These are phyloP conservation scores for Phellopilus nigrolimitatus DNA, from an alignment of 1,284 basidiomycete species.

Conservation along the genomic window DNA sequence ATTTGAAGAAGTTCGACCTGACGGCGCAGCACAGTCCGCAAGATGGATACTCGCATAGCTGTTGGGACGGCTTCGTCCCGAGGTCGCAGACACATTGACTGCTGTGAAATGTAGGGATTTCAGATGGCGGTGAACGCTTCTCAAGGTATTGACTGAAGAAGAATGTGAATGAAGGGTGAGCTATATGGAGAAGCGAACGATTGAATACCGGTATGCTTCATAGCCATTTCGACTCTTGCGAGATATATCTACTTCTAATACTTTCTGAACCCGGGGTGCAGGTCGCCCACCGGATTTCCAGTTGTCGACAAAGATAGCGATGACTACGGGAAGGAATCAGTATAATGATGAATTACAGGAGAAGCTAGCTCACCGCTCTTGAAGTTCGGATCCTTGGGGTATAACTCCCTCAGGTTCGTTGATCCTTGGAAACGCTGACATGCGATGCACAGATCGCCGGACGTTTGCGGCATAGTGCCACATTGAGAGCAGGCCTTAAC, in stretches of 20 bases:
- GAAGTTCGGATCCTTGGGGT: constrained; percentile 34
- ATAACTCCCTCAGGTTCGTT: constrained; percentile 38
- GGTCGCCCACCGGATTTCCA: constrained; percentile 37
- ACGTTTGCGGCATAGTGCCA: constrained; percentile 35
- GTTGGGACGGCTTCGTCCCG: constrained; percentile 41
- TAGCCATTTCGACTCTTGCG: constrained; percentile 34
- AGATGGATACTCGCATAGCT: constrained; percentile 49
- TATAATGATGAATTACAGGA: neutral
- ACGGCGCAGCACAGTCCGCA: constrained; percentile 58
- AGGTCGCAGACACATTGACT: constrained; percentile 63
- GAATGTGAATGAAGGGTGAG: neutral
- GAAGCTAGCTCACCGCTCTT: constrained; percentile 34
- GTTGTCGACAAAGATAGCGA: constrained; percentile 40
- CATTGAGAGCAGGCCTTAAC: constrained; percentile 45
- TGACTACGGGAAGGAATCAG: constrained; percentile 25
- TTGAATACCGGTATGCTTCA: constrained; percentile 42
- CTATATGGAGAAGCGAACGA: neutral
- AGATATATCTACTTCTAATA: constrained; percentile 44
- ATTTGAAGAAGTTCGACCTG: constrained; percentile 47
- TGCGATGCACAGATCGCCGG: constrained; percentile 37
- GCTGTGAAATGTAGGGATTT: constrained; percentile 54
- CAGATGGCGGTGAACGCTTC: constrained; percentile 28
- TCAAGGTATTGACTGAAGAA: constrained; percentile 29
- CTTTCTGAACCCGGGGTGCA: constrained; percentile 43
- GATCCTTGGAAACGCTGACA: constrained; percentile 38